These are phyloP conservation scores for Trichosanthes truncata DNA, from an alignment of 306 rosid genomes.

Conservation along the genomic window DNA sequence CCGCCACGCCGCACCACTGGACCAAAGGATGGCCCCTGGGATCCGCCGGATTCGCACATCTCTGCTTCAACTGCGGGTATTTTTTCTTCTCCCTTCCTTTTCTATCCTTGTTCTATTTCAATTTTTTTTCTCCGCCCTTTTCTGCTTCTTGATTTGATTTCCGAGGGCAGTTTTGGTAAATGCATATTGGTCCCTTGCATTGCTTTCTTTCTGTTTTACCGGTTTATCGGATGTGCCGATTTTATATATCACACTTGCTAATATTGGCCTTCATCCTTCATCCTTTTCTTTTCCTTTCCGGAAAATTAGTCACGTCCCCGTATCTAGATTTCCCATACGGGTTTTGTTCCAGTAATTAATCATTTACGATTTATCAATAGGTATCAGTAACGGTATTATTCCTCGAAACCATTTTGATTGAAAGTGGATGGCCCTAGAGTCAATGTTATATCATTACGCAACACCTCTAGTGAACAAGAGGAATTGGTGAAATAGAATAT, in stretches of 20 bases:
- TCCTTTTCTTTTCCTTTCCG: background rate
- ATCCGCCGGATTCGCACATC: conserved; percentile 89
- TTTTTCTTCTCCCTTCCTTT: background rate
- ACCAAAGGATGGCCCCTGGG: conserved; percentile 82
- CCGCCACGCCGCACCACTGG: conserved; percentile 42
- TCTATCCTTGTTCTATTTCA: conserved; percentile 8
- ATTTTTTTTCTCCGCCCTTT: background rate
- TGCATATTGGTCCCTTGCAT: background rate
- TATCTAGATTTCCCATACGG: background rate
- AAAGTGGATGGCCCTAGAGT: background rate
- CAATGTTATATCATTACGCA: background rate
- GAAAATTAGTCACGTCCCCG: background rate
- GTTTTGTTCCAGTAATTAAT: background rate
- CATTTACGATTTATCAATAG: background rate
- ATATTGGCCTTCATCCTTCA: background rate
- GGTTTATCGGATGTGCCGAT: background rate
- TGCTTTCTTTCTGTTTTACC: background rate
- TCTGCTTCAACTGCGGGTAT: conserved; percentile 88
- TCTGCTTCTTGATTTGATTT: background rate
- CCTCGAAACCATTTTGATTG: background rate
- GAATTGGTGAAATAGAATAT: background rate
- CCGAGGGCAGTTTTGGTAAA: background rate
- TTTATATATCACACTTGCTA: background rate
- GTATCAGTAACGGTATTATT: background rate
- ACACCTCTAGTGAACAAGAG: background rate